Evolutionary conservation across 2,329 filamentous ascomycete genomes (phyloP), one percentile per base, ranked within the genome.

Genomic region (Xylaria sp.): DNA sequence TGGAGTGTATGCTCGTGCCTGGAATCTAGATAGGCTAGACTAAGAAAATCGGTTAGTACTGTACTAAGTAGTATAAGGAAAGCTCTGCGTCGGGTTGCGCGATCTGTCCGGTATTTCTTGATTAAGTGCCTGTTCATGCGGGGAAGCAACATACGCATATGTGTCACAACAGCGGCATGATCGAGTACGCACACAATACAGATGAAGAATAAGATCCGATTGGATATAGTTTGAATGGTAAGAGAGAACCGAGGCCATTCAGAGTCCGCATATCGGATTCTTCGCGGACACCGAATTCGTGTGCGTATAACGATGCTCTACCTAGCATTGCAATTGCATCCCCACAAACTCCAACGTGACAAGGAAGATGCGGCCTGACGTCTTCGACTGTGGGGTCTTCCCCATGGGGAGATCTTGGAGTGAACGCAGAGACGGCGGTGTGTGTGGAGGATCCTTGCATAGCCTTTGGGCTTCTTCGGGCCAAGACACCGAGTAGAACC

Each of bases 381-480:
- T 62, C 49, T 28, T 41, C 15, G 25, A 28, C 12, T 20, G 57
- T n/a, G 58, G 58, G 33, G 59, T 52, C 13, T 18, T 46, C 64
- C 62, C 64, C 64, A 36, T 52, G 64, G 58, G 51, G 54, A 58
- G 46, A 31, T 39, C 41, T 46, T n/a, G 55, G 31, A 58, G 39
- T 20, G 28, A 55, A 7, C 28, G 18, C 52, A 33, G 13, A 33
- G 10, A 18, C 52, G 28, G 25, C n/a, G 52, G 12, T 33, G 52
- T 33, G 52, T 55, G 49, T 39, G 56, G 51, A 60, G 55, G 12
- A 46, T 20, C n/a, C 62, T 64, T 57, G 56, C 23, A 52, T 39
- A 12, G 20, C 7, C 13, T n/a, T 52, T 39, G 28, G 7, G 25
- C 31, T 36, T 51, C 46, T 33, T 52, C 57, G 20, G 48, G 43